Evolutionary conservation across 768 basidiomycete species (phyloP).

Genomic region (Macrolepiota fuliginosa): DNA sequence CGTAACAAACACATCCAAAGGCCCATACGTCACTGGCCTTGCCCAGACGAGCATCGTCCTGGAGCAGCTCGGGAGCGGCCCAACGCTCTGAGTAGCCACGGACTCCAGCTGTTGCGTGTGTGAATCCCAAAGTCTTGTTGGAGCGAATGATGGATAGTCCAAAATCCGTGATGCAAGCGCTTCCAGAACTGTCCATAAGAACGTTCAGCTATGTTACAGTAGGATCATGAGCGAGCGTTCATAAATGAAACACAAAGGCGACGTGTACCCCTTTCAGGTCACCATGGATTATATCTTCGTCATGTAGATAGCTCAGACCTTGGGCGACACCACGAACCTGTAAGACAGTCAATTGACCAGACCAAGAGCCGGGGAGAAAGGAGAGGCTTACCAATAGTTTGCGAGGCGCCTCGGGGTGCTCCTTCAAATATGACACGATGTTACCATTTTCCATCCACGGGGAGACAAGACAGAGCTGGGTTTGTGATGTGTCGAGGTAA

Average conservation of each 20-base stretch:
- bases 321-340: slow-evolving; percentile 11
- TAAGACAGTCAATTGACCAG: too few species aligned
- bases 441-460: slow-evolving; percentile 18
- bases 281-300: slow-evolving; percentile 13
- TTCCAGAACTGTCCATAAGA: slow-evolving; percentile 8
- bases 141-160: slow-evolving; percentile 10
- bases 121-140: not conserved
- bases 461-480: slow-evolving; percentile 9
- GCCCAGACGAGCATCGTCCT: not conserved
- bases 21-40: slow-evolving; percentile 15
- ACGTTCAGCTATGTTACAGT: slow-evolving; percentile 9
- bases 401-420: not conserved
- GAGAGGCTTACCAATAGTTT: not conserved
- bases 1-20: slow-evolving; percentile 16
- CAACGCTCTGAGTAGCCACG: slow-evolving; percentile 7
- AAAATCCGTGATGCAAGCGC: slow-evolving; percentile 16
- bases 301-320: slow-evolving; percentile 14
- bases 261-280: slow-evolving; percentile 15
- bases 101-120: not conserved
- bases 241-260: not conserved
- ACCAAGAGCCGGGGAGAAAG: not conserved
- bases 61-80: slow-evolving; percentile 18
- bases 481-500: not conserved
- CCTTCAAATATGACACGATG: slow-evolving; percentile 1
- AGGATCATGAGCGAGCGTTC: not conserved